A percentile compares a stretch with the other conserved stretches of the same genome.
These are phyloP conservation scores for Mariannaea elegans DNA, from an alignment of 2,329 filamentous ascomycete genomes.

Conservation along the genomic window DNA sequence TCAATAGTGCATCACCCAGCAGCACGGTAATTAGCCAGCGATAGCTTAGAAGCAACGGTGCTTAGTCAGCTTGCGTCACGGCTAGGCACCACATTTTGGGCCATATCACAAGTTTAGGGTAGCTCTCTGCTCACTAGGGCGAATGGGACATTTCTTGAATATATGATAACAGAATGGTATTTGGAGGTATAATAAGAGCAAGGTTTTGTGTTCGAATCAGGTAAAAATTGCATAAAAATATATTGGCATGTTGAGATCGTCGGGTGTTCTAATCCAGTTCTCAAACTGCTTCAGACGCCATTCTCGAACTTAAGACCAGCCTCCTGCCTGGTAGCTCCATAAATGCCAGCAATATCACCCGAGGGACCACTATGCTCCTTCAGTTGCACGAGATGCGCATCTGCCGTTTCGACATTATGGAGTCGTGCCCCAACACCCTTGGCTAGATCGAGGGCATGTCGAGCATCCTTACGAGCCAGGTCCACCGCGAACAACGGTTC, in stretches of 20 bases:
- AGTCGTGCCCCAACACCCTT: slow-evolving; percentile 68
- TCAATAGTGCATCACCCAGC: slow-evolving; percentile 34
- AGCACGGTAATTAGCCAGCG: slow-evolving; percentile 7
- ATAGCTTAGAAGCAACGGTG: not conserved
- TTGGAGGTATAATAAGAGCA: no score
- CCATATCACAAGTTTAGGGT: not conserved
- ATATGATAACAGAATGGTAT: no score
- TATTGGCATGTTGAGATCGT: no score
- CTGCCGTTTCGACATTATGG: slow-evolving; percentile 71
- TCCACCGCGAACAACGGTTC: slow-evolving; percentile 87
- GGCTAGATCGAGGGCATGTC: slow-evolving; percentile 77
- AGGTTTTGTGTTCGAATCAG: no score
- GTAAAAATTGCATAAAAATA: no score
- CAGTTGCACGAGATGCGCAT: slow-evolving; percentile 74
- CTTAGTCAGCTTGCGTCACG: slow-evolving; percentile 10
- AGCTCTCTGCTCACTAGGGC: not conserved
- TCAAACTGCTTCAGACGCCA: slow-evolving; percentile 9
- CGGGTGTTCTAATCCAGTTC: no score
- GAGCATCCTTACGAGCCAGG: slow-evolving; percentile 82
- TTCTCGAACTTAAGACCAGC: slow-evolving; percentile 80
- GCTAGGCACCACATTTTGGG: slow-evolving; percentile 11
- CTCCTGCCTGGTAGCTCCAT: slow-evolving; percentile 80
- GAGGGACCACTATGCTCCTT: slow-evolving; percentile 72
- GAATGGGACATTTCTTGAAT: no score
- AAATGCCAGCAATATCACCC: slow-evolving; percentile 84